Evolutionary conservation across 352 stramenopile genomes (phyloP), one percentile per base, ranked within the genome.

Genomic region (Pythium coloratum): DNA sequence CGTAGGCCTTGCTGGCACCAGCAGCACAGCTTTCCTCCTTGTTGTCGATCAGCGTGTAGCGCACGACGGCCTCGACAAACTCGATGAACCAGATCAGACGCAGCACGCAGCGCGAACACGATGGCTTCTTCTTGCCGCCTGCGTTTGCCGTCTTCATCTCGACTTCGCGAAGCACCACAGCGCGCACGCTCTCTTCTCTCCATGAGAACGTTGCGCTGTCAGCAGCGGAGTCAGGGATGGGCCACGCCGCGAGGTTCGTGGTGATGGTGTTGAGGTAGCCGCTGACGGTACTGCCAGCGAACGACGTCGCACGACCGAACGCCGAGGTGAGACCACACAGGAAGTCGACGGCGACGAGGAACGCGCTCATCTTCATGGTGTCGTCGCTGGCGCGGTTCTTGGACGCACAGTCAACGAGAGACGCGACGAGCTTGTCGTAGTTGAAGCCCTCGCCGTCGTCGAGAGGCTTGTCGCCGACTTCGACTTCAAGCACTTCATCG

Each of bases 51-150:
- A 93, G 59, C n/a, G 78, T 86, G 62, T 91, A 80, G 42, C 78
- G 71, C 10, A 95, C 64, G 18, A 79, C 92, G 18, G 84, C 82
- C 51, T 92, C 84, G 42, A 95, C 86, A 42, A 95, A 95, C 70
- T 95, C 82, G 32, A 95, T 59, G 55, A 95, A 95, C 86, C 86
- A 95, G 33, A 92, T 66, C 44, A 95, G 57, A 0, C 86, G 86
- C 50, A 93, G 66, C 32, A 92, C 62, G 61, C 86, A 90, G 30
- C 86, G 86, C 42, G 72, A 82, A 65, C 78, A 90, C 30, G 84
- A 93, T 44, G 86, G 84, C 40, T 92, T 91, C 77, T 95, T 94
- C 71, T 95, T 95, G 26, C 86, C 86, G 20, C 86, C 86, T 6
- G 88, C 63, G 24, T 76, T 76, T 6, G 86, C 86, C 18, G 88